phyloP scores from a whole-genome alignment of 768 basidiomycete genomes.

The Phanerochaete carnosa region DNA sequence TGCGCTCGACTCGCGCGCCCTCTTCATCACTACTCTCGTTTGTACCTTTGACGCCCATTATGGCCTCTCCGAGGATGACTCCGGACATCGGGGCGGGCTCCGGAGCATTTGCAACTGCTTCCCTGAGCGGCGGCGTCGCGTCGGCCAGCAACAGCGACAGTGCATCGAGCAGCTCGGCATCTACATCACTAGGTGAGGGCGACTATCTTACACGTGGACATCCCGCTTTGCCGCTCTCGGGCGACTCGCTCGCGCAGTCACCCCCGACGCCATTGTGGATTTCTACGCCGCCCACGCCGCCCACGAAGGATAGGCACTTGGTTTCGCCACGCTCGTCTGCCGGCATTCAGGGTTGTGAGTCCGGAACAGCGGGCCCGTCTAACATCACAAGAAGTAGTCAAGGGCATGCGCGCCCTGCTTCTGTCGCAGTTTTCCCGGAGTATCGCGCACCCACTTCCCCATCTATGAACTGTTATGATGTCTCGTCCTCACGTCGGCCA shows the following conservation, averaged over 20 bases:
- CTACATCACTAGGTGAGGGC: background rate
- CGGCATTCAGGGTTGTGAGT: background rate
- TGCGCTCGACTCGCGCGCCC: constrained; percentile 11
- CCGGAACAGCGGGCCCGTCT: background rate
- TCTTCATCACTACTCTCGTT: constrained; percentile 16
- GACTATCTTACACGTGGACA: background rate
- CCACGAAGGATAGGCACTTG: constrained; percentile 23
- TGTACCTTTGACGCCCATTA: constrained; percentile 49
- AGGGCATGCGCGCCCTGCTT: constrained; percentile 2
- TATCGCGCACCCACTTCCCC: constrained; percentile 1
- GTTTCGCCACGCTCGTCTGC: constrained; percentile 13
- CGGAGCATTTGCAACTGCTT: background rate
- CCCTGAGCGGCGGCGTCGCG: background rate
- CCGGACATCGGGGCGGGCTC: constrained; percentile 32
- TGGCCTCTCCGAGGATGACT: constrained; percentile 56
- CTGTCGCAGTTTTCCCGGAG: constrained; percentile 6
- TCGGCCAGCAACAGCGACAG: background rate
- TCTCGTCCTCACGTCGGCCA: background rate
- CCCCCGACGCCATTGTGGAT: constrained; percentile 49
- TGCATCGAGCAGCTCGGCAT: background rate
- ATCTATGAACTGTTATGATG: background rate
- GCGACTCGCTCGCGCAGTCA: background rate
- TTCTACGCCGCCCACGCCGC: constrained; percentile 57
- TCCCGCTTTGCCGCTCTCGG: background rate
- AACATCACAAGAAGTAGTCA: background rate